phyloP scores from a whole-genome alignment of 352 stramenopile genomes.

The Globisporangium camurandrum region DNA sequence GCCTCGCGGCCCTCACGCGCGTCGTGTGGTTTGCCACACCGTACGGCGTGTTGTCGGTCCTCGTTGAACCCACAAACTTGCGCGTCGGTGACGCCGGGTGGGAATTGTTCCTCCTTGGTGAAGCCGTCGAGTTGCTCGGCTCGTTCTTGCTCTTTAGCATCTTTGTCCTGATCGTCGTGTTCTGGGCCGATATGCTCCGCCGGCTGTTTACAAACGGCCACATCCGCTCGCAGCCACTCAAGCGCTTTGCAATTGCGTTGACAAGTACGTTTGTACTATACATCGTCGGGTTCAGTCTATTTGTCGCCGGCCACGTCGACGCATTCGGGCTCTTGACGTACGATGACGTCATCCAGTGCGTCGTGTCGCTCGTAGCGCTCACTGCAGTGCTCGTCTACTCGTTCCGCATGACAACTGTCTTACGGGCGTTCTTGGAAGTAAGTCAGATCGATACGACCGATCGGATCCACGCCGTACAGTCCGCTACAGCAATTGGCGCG shows the following conservation, averaged over 20 bases:
- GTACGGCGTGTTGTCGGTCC: conserved; percentile 62
- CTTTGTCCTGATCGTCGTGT: conserved; percentile 96
- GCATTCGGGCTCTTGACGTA: conserved; percentile 94
- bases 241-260: conserved; percentile 84
- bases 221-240: conserved; percentile 76
- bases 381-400: conserved; percentile 93
- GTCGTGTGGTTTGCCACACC: conserved; percentile 70
- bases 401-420: conserved; percentile 93
- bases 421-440: conserved; percentile 93
- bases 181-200: conserved; percentile 96
- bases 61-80: conserved; percentile 46
- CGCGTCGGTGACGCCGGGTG: conserved; percentile 61
- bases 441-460: conserved; percentile 96
- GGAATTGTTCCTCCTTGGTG: conserved; percentile 66
- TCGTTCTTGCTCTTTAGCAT: conserved; percentile 94
- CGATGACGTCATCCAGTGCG: conserved; percentile 81
- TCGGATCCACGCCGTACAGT: conserved; percentile 93
- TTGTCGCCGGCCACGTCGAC: conserved; percentile 76
- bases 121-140: conserved; percentile 86
- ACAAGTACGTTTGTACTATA: conserved; percentile 63
- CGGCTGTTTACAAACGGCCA: conserved; percentile 77
- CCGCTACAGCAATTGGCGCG: conserved; percentile 92
- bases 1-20: conserved; percentile 49
- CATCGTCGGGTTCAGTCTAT: conserved; percentile 83
- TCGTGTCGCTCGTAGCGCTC: conserved; percentile 85